These are phyloP conservation scores for Themeda triandra DNA, from an alignment of 176 grass and related monocot species.

Conservation along the genomic window DNA sequence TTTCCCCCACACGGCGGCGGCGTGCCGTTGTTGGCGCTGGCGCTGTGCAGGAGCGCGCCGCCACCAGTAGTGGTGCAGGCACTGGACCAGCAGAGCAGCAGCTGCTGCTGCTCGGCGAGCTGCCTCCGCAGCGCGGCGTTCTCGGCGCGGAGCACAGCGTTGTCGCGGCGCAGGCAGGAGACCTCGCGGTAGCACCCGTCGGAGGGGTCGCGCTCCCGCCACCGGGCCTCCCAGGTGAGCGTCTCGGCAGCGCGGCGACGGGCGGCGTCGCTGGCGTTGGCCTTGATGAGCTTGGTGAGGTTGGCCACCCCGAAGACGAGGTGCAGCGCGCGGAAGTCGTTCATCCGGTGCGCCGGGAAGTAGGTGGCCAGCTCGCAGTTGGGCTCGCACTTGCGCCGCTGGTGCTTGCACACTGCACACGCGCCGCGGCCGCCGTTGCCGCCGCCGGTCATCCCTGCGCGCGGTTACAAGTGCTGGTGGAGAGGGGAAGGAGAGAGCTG, in stretches of 20 bases:
- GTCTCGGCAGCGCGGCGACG: conserved; percentile 57
- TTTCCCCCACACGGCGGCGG: background rate
- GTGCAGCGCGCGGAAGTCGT: conserved; percentile 77
- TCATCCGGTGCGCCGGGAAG: conserved; percentile 65
- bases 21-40: background rate
- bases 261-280: conserved; percentile 52
- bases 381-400: conserved; percentile 81
- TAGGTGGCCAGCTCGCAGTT: conserved; percentile 74
- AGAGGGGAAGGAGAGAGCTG: conserved; percentile 6
- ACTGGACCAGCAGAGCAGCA: background rate
- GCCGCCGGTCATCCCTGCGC: conserved; percentile 35
- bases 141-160: conserved; percentile 54
- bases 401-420: conserved; percentile 85
- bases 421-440: conserved; percentile 37
- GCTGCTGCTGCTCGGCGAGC: conserved; percentile 28
- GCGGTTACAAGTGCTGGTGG: background rate
- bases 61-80: background rate
- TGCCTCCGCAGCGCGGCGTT: conserved; percentile 58
- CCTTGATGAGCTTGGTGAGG: conserved; percentile 80
- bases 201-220: conserved; percentile 64
- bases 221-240: conserved; percentile 75
- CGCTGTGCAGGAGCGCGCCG: background rate
- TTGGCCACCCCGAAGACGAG: conserved; percentile 73
- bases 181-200: conserved; percentile 78
- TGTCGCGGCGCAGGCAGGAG: conserved; percentile 55